These are phyloP conservation scores for Synchytrium microbalum DNA, from an alignment of 371 early-diverging fungal species.

Conservation along the genomic window DNA sequence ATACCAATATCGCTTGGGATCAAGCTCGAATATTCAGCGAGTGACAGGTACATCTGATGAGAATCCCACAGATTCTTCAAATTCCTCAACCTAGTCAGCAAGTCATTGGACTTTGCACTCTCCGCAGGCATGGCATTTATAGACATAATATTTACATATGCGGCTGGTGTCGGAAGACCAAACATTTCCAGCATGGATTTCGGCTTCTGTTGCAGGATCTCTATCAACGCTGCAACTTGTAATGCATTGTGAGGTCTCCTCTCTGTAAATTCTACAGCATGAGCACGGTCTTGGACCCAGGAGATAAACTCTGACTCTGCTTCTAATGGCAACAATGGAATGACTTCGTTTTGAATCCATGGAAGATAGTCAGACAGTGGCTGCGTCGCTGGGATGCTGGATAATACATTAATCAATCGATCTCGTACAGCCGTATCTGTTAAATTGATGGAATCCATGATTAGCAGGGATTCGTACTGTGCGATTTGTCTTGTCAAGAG, in stretches of 20 bases:
- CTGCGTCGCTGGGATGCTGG: constrained; percentile 23
- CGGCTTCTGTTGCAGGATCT: constrained; percentile 10
- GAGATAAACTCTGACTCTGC: constrained; percentile 17
- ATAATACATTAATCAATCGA: constrained; percentile 25
- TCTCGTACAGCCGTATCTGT: constrained; percentile 20
- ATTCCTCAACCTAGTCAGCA: constrained; percentile 24
- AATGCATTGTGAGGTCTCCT: constrained; percentile 29
- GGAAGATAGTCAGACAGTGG: constrained; percentile 16
- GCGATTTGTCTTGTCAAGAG: not conserved
- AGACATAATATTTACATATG: constrained; percentile 16
- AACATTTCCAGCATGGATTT: constrained; percentile 5
- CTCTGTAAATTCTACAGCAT: constrained; percentile 25
- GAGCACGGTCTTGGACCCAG: constrained; percentile 43
- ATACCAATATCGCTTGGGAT: constrained; percentile 28
- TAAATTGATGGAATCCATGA: not conserved
- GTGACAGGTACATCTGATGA: constrained; percentile 7
- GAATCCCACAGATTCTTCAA: constrained; percentile 20
- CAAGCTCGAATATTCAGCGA: constrained; percentile 31
- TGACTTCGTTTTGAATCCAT: constrained; percentile 39
- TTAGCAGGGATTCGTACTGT: not conserved
- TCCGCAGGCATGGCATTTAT: constrained; percentile 17
- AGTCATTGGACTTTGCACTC: constrained; percentile 10
- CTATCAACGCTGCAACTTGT: constrained; percentile 24
- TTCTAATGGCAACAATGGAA: constrained; percentile 22
- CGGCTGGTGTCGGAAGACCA: constrained; percentile 17